Evolutionary conservation across 164 flowering plant genomes (phyloP), one percentile per base, ranked within the genome.

Genomic region (Umbilicus rupestris): DNA sequence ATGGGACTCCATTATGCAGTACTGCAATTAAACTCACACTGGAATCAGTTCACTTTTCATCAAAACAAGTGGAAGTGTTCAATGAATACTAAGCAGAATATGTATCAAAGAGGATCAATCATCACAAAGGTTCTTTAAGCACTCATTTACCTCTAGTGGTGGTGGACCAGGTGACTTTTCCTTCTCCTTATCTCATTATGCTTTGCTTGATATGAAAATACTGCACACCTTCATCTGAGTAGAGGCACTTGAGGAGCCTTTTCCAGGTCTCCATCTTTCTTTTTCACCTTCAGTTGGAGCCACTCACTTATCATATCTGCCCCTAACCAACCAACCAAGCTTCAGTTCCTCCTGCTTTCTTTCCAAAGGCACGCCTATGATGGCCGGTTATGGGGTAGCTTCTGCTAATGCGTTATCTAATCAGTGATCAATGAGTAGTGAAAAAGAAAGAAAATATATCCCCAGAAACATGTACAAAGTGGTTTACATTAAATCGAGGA

Each of bases 121-220:
- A 69, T 66, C 73, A 75, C 73, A 58, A 75, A 66, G 59, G 66
- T 72, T 52, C 55, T 24, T 66, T 63, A 63, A 52, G 65, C 66
- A 42, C 66, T 65, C 33, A 50, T 63, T 64, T 45, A 47, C 33
- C 64, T 66, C 55, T 72, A 67, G 68, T 75, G 74, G 78, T 31
- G 60, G 60, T 55, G 60, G 60, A 55, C 60, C 60, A 55, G 71
- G 42, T 20, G 45, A 24, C 65, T 35, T 63, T 22, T 37, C 28
- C 45, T 41, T 63, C 46, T 55, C 31, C 33, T 55, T 55, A 28
- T 55, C 60, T 55, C 60, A 55, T 55, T 55, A 55, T 55, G 33
- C 33, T 28, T 55, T 26, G 16, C 60, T 55, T 55, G 60, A 55
- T 55, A 28, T 55, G 60, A 55, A 55, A 55, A 11, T 55, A 33